These are phyloP conservation scores for Lycium ferocissimum DNA, from an alignment of 257 asterid genomes.

Conservation along the genomic window DNA sequence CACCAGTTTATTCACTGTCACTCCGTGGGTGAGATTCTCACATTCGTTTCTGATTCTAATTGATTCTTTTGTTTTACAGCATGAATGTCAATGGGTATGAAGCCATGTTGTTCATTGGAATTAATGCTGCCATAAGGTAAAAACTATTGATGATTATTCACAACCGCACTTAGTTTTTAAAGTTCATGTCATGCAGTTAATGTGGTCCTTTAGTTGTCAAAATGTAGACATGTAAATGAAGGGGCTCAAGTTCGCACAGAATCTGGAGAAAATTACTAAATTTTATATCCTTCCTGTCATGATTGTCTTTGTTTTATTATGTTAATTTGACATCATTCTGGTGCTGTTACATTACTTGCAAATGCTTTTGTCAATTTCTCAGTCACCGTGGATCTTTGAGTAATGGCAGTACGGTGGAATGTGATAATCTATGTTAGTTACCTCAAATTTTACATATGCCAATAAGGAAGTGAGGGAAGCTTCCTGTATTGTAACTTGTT, in stretches of 20 bases:
- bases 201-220: neutral
- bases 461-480: neutral
- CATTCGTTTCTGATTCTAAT: neutral
- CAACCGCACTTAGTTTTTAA: neutral
- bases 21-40: neutral
- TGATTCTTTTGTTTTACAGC: conserved; percentile 49
- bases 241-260: neutral
- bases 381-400: neutral
- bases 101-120: conserved; percentile 76
- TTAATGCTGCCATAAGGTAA: conserved; percentile 88
- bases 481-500: conserved; percentile 10
- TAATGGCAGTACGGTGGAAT: neutral
- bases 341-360: neutral
- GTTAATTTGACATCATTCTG: neutral
- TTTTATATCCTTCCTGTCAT: neutral
- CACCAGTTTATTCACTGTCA: neutral
- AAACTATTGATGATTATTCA: neutral
- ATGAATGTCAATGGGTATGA: conserved; percentile 74
- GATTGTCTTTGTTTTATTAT: neutral
- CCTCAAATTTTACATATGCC: neutral
- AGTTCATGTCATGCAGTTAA: neutral
- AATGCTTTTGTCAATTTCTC: neutral
- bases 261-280: neutral
- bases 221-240: neutral
- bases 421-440: neutral